Percentiles rank a stretch among this genome's conserved stretches.
Evolutionary conservation across 108 stramenopile species (phyloP).

Genomic region (Cylindrotheca closterium): DNA sequence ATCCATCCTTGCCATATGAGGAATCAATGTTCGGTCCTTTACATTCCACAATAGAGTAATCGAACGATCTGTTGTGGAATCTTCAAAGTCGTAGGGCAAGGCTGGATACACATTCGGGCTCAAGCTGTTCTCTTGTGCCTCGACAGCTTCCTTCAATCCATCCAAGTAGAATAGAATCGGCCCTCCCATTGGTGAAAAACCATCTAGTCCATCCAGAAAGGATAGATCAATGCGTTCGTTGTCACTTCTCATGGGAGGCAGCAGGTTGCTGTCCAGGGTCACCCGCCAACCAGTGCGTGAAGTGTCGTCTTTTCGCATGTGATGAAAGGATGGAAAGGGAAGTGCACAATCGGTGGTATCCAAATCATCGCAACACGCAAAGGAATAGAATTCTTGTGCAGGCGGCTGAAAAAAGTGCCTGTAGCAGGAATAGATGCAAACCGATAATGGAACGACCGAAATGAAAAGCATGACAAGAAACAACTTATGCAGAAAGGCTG

Average conservation of each 20-base stretch:
- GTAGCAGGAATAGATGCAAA: background rate
- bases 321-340: conserved; percentile 61
- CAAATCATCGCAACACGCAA: conserved; percentile 43
- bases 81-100: conserved; percentile 10
- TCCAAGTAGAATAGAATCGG: conserved; percentile 54
- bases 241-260: background rate
- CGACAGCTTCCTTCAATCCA: conserved; percentile 25
- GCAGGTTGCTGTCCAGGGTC: conserved; percentile 11
- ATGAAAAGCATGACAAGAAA: background rate
- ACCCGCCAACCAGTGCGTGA: conserved; percentile 39
- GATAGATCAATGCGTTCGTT: background rate
- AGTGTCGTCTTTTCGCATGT: conserved; percentile 30
- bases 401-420: background rate
- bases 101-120: conserved; percentile 10
- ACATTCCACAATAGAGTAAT: conserved; percentile 49
- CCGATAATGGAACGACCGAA: background rate
- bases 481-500: background rate
- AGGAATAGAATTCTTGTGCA: background rate
- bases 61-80: conserved; percentile 29
- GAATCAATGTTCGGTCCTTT: conserved; percentile 25
- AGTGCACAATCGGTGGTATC: conserved; percentile 62
- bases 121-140: background rate
- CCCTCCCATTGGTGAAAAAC: conserved; percentile 19
- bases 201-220: background rate
- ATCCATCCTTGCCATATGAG: conserved; percentile 50